Evolutionary conservation across 2,329 filamentous ascomycete species (phyloP), one percentile per base, ranked within the genome.

Genomic region (Fusarium chaquense): DNA sequence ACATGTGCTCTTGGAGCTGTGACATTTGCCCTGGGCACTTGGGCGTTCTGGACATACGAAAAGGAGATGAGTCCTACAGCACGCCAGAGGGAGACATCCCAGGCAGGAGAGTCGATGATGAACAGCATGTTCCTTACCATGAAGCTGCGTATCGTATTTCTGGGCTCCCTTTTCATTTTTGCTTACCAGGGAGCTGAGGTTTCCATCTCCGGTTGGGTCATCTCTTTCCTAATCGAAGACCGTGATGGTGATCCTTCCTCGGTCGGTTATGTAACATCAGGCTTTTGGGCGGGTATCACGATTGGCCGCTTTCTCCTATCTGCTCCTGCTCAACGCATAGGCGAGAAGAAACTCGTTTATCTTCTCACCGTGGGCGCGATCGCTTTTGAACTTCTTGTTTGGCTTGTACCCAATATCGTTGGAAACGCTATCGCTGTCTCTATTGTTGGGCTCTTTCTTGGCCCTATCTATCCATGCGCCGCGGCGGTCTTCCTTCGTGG

Each of bases 131-230:
- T 85, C 49, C 68, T 85, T 74, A 81, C 82, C 65, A 77, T 86
- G 76, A 80, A 82, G 79, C 74, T 83, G 81, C 77, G 87, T 33
- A 84, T 89, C 6, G 92, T 94, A 0, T 79, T 96, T 2, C 84
- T 96, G 0, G 92, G 92, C 5, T 90, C 93, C 0, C 78, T 93
- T 12, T 96, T 96, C 82, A 92, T 96, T 78, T 96, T 97, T 77
- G 88, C 90, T 28, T 97, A 97, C 78, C 92, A 96, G 79, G 93
- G 93, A 35, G 91, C 91, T 36, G 93, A 97, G 79, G 93, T 97
- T 18, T 90, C 90, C 61, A 92, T 95, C 69, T 93, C 91, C 0
- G 93, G 93, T 55, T 97, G 93, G 93, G 90, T 95, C 50, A 93
- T 95, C 66, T 93, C 91, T 4, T 97, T 94, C 81, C 82, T 97